phyloP scores from a whole-genome alignment of 345 rosid genomes.

The Cardamine chenopodiifolia region DNA sequence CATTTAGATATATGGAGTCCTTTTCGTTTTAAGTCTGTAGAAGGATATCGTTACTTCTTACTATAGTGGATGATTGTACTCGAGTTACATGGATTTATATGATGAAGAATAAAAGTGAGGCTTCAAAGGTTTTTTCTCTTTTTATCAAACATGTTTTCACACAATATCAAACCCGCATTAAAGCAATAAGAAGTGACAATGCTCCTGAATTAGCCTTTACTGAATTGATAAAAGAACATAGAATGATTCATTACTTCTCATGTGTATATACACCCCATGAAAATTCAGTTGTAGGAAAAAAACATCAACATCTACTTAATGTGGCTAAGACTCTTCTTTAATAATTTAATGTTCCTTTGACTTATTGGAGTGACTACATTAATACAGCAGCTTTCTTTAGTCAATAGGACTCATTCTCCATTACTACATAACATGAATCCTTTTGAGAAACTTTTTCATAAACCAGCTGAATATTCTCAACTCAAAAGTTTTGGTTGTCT shows the following conservation, averaged over 20 bases:
- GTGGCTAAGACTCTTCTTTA: background rate
- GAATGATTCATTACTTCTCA: background rate
- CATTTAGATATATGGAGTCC: background rate
- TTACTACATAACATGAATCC: background rate
- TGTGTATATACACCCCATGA: background rate
- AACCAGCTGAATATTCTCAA: no score
- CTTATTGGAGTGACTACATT: background rate
- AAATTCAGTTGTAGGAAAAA: background rate
- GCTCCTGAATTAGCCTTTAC: background rate
- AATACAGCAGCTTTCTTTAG: background rate
- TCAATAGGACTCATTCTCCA: background rate
- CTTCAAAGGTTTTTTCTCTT: accelerated
- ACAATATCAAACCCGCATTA: accelerated
- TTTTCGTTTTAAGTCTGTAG: accelerated
- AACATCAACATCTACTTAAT: background rate
- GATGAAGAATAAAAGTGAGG: background rate
- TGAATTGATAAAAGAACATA: background rate
- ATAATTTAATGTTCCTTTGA: background rate
- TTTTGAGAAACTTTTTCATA: no score
- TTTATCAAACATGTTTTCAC: background rate
- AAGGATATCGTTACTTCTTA: background rate
- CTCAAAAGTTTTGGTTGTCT: background rate
- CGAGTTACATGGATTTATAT: background rate
- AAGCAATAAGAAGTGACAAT: background rate
- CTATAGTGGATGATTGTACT: background rate